Conservation (phyloP, 2,329 filamentous ascomycete genomes). For the Chrysosporium queenslandicum region DNA sequence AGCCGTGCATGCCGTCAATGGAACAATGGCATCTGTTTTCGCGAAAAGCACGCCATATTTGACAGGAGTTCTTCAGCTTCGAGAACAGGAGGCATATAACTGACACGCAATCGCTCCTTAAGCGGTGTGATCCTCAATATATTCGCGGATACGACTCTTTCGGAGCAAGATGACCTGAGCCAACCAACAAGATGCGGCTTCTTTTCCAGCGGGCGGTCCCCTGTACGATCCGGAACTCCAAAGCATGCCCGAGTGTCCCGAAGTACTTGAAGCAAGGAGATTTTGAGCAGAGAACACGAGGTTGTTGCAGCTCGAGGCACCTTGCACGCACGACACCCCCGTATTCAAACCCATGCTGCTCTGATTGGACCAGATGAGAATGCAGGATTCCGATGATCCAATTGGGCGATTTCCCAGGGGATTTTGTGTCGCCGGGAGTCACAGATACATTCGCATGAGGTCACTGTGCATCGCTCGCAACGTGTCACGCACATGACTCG, state of each 20-base stretch:
- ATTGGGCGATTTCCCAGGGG: slow-evolving; percentile 4
- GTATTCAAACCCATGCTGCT: background rate
- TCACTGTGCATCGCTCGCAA: slow-evolving; percentile 4
- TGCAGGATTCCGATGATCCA: background rate
- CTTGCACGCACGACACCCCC: background rate
- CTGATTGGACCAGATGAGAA: background rate
- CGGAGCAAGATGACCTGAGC: background rate
- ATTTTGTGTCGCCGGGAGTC: background rate
- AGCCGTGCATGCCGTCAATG: background rate
- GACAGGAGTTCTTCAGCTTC: background rate
- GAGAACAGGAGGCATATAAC: background rate
- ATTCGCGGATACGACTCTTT: background rate
- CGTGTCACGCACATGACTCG: slow-evolving; percentile 11
- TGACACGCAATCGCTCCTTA: background rate
- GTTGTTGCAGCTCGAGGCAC: background rate
- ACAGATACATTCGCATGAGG: background rate
- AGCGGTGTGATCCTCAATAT: background rate
- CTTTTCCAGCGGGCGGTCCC: too few relatives aligned
- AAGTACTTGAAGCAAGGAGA: background rate
- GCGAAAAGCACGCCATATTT: background rate
- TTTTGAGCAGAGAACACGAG: background rate
- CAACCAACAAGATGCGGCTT: background rate
- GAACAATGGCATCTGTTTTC: background rate
- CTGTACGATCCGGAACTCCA: background rate
- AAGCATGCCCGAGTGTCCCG: background rate